Evolutionary conservation across 139 green algal genomes (phyloP), one percentile per base, ranked within the genome.

Genomic region (Chlamydomonas sphaeroides): DNA sequence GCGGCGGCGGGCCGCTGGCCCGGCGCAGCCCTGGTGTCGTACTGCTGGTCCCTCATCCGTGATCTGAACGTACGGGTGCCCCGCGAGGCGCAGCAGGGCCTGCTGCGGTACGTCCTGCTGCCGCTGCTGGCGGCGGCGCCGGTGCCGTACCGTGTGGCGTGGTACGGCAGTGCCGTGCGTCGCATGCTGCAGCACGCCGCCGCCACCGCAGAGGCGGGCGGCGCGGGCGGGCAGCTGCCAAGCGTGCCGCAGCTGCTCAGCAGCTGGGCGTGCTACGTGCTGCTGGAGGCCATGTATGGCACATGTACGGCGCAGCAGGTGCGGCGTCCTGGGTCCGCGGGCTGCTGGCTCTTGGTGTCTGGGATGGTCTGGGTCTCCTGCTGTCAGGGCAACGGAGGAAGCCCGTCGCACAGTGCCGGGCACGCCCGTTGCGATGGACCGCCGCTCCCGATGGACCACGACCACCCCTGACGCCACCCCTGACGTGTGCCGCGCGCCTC

Each of bases 91-190:
- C 61, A 62, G 21, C 62, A 39, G 41, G 62, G 33, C 42, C 75
- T 82, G 62, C 21, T 82, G 33, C 61, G 20, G n/a, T n/a, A 82
- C 62, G 75, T 82, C 42, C 1, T 72, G 21, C 62, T 82, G 61
- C 75, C 75, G 75, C 45, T 82, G 42, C 59, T 82, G 75, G 75
- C 61, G 41, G 75, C 75, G 32, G 75, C 75, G 45, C 75, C 75
- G 42, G 42, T 62, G 32, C 32, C 61, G 62, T 82, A 65, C 75
- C 61, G 75, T 3, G 42, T 65, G 26, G 62, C 0, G 25, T 82
- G 75, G 75, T 72, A 72, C 75, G 59, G 75, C 75, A 63, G n/a
- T 6, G 7, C 51, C 41, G 75, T 73, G n/a, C 75, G 61, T 61
- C 61, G 61, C 6, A 53, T 82, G 42, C 56, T 82, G 33, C 62